These are phyloP conservation scores for Neurospora discreta DNA, from an alignment of 495 filamentous ascomycete genomes.

Conservation along the genomic window DNA sequence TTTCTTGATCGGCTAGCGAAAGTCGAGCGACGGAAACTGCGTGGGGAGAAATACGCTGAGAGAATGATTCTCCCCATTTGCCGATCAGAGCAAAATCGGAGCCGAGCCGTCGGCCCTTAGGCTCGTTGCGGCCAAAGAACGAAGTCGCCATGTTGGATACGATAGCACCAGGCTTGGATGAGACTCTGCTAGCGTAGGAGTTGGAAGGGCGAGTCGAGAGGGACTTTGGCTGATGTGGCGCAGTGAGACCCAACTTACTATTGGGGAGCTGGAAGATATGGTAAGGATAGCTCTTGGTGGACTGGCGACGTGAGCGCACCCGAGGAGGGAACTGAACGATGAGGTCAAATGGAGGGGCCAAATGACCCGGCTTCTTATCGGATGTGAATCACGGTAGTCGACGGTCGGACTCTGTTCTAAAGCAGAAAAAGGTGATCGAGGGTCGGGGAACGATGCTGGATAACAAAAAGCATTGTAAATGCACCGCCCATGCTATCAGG, in stretches of 20 bases:
- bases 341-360: neutral
- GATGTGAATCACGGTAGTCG: neutral
- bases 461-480: neutral
- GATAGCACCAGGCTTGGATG: too few relatives aligned
- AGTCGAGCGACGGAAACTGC: slow-evolving; percentile 11
- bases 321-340: neutral
- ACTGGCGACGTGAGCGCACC: neutral
- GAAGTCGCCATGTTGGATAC: slow-evolving; percentile 4
- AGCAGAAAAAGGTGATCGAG: neutral
- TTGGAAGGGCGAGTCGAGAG: too few relatives aligned
- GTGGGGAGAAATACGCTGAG: neutral
- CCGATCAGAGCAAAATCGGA: slow-evolving; percentile 12
- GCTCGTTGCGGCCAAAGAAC: slow-evolving; percentile 12
- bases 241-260: neutral
- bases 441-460: neutral
- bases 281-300: neutral
- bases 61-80: slow-evolving; percentile 11
- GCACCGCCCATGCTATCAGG: neutral
- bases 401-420: neutral
- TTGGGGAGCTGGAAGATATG: neutral
- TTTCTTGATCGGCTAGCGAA: slow-evolving; percentile 9
- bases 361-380: neutral
- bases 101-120: slow-evolving; percentile 13
- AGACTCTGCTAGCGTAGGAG: too few relatives aligned
- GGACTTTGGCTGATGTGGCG: neutral